Conservation (phyloP, 306 rosid species). For the Prunus davidiana region DNA sequence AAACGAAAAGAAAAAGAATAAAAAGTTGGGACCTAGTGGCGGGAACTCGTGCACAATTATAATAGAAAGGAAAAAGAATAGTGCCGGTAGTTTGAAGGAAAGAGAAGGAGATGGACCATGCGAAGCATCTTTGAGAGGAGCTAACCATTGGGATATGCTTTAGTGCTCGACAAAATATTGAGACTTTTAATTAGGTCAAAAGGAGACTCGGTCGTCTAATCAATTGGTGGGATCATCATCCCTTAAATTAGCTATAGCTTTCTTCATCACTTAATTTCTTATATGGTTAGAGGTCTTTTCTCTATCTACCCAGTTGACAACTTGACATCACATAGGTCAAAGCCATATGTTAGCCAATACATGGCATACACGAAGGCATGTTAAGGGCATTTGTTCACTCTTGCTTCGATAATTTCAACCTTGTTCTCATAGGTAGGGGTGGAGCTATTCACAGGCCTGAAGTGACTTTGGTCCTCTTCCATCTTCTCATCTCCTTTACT, state of each 20-base stretch:
- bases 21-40: background rate
- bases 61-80: background rate
- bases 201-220: background rate
- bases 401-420: no score
- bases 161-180: background rate
- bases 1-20: background rate
- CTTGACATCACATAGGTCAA: background rate
- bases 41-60: background rate
- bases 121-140: slow-evolving; percentile 10
- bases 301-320: background rate
- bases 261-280: background rate
- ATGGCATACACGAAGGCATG: no score
- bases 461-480: no score
- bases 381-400: no score
- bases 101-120: background rate
- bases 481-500: no score
- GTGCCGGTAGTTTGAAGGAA: slow-evolving; percentile 1
- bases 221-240: background rate
- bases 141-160: background rate
- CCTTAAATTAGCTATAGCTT: background rate
- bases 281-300: background rate
- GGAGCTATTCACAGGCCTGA: no score
- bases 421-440: no score
- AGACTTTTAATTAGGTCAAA: slow-evolving; percentile 7
- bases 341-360: no score